A percentile compares a stretch with the other conserved stretches of the same genome.
Conservation (phyloP, 352 stramenopile species). For the Pythium sukuiense region DNA sequence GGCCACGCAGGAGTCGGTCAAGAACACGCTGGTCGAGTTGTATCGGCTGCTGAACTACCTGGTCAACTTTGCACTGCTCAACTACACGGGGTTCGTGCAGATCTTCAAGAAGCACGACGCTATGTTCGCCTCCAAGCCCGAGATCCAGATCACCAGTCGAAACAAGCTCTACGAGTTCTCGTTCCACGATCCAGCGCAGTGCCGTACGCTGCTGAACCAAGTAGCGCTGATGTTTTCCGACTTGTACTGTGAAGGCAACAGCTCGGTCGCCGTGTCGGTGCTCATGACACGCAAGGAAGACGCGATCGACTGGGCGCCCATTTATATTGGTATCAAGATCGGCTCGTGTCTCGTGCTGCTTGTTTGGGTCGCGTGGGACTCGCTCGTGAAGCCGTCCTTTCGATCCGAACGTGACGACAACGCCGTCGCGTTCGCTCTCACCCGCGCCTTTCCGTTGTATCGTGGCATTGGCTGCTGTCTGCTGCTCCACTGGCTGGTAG, state of each 20-base stretch:
- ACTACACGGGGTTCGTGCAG: slow-evolving; percentile 98
- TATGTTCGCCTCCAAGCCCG: slow-evolving; percentile 44
- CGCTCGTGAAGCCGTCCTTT: slow-evolving; percentile 80
- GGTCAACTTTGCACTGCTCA: slow-evolving; percentile 97
- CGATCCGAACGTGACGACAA: slow-evolving; percentile 62
- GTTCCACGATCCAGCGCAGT: slow-evolving; percentile 51
- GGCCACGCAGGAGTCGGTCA: slow-evolving; percentile 88
- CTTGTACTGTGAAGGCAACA: slow-evolving; percentile 75
- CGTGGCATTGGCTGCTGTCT: slow-evolving; percentile 93
- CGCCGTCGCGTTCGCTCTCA: slow-evolving; percentile 74
- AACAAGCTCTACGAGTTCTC: slow-evolving; percentile 49
- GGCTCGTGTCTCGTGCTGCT: slow-evolving; percentile 76
- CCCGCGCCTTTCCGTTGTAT: slow-evolving; percentile 93
- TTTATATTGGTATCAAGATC: slow-evolving; percentile 86
- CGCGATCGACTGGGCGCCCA: slow-evolving; percentile 75
- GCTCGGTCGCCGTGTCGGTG: slow-evolving; percentile 69
- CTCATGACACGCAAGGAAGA: slow-evolving; percentile 80
- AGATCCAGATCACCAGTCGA: slow-evolving; percentile 39
- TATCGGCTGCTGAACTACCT: slow-evolving; percentile 93
- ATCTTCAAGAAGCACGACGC: slow-evolving; percentile 98
- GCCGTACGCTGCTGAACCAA: slow-evolving; percentile 45
- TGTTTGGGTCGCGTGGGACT: slow-evolving; percentile 96
- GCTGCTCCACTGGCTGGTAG: slow-evolving; percentile 95
- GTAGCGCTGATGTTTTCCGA: slow-evolving; percentile 72
- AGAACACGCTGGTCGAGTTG: slow-evolving; percentile 91